phyloP scores from a whole-genome alignment of 108 stramenopile species.

The Cyclostephanos tholiformis region DNA sequence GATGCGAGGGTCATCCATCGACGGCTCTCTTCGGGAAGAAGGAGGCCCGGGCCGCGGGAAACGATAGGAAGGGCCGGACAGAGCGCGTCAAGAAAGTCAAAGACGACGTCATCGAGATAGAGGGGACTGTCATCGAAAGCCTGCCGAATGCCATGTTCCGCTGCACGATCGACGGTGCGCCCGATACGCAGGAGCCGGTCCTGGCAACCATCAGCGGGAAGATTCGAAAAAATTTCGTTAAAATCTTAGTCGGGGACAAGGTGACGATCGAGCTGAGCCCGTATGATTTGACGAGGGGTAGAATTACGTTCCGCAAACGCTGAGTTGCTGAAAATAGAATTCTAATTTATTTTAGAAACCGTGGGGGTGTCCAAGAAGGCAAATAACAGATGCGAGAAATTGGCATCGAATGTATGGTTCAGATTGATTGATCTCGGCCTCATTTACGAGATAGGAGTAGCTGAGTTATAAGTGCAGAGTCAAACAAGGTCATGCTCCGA shows the following conservation, averaged over 20 bases:
- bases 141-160: slow-evolving; percentile 95
- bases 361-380: background rate
- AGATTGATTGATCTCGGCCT: no score
- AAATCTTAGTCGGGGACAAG: slow-evolving; percentile 91
- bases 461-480: background rate
- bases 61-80: slow-evolving; percentile 67
- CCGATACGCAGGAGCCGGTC: slow-evolving; percentile 80
- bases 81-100: slow-evolving; percentile 80
- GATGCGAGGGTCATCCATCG: slow-evolving; percentile 5
- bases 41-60: slow-evolving; percentile 74
- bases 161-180: slow-evolving; percentile 81
- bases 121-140: slow-evolving; percentile 82
- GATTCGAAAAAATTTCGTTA: slow-evolving; percentile 92
- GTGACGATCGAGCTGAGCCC: slow-evolving; percentile 92
- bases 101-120: slow-evolving; percentile 92
- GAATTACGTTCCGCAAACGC: slow-evolving; percentile 91
- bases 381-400: background rate
- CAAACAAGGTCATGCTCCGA: background rate
- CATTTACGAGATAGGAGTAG: background rate
- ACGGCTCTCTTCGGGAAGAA: slow-evolving; percentile 78
- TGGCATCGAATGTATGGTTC: background rate
- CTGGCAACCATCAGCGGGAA: slow-evolving; percentile 92
- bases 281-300: slow-evolving; percentile 93
- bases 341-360: background rate
- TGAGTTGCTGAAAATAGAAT: slow-evolving; percentile 23